A percentile compares a stretch with the other conserved stretches of the same genome.
Conservation (phyloP, 345 rosid species). For the Passiflora organensis region DNA sequence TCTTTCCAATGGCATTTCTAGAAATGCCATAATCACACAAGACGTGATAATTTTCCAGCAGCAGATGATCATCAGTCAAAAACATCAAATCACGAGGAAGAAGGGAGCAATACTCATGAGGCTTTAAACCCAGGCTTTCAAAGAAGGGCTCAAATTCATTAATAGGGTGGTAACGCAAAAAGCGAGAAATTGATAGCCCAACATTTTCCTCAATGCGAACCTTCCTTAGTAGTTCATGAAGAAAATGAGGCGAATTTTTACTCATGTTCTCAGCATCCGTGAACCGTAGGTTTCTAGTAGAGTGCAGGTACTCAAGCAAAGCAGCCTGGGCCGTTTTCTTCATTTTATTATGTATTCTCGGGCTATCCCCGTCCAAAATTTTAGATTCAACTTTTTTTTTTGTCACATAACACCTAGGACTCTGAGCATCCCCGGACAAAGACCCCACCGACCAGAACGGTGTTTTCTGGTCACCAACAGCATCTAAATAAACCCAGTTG, state of each 20-base stretch:
- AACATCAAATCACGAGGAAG: constrained; percentile 48
- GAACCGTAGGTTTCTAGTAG: constrained; percentile 51
- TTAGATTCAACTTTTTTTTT: constrained; percentile 3
- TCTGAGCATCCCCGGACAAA: constrained; percentile 17
- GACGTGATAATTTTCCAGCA: constrained; percentile 60
- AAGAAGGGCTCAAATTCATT: constrained; percentile 88
- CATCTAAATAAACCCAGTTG: constrained; percentile 39
- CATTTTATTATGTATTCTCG: constrained; percentile 20
- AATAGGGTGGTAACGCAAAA: constrained; percentile 63
- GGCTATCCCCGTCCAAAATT: constrained; percentile 19
- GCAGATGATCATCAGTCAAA: constrained; percentile 54
- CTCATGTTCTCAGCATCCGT: constrained; percentile 65
- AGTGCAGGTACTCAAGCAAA: constrained; percentile 59
- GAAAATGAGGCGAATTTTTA: constrained; percentile 53
- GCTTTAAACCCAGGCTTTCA: constrained; percentile 71
- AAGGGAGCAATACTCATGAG: constrained; percentile 32
- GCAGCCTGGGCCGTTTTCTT: constrained; percentile 57
- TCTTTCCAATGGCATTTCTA: constrained; percentile 51
- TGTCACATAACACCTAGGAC: constrained; percentile 41
- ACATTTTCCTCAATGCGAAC: constrained; percentile 31
- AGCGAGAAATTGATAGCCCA: constrained; percentile 34
- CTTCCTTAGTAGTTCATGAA: constrained; percentile 35
- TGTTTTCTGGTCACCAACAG: constrained; percentile 22
- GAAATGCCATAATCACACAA: constrained; percentile 59
- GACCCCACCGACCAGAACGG: constrained; percentile 18